Evolutionary conservation across 148 eudicot genomes (phyloP).

Genomic region (Vaccinium corymbosum): DNA sequence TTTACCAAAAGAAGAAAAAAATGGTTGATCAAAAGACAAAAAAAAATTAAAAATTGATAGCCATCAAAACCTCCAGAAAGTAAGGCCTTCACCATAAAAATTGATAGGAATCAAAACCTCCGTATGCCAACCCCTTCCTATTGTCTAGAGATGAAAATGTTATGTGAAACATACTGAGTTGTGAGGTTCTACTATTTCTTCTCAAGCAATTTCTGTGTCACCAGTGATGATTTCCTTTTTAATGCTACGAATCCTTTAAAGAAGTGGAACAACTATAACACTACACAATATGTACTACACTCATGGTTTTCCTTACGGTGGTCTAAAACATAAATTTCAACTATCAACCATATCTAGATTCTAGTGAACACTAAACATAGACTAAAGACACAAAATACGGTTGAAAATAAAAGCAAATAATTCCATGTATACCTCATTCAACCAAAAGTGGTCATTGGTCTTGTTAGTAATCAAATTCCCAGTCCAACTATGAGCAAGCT

Average conservation of each 20-base stretch:
- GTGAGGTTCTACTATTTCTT: not conserved
- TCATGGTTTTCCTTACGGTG: not conserved
- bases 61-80: not conserved
- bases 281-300: not conserved
- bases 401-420: not conserved
- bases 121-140: not conserved
- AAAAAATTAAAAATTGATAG: not conserved
- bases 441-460: slow-evolving; percentile 94
- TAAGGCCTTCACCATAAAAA: not conserved
- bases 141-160: not conserved
- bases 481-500: slow-evolving; percentile 99
- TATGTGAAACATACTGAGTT: not conserved
- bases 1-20: not conserved
- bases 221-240: not conserved
- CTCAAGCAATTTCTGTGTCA: not conserved
- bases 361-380: too few species aligned
- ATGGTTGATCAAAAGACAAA: not conserved
- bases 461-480: slow-evolving; percentile 94
- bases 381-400: not conserved
- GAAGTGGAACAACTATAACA: not conserved
- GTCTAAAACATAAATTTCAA: not conserved
- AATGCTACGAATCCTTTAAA: not conserved
- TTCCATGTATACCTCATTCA: slow-evolving; percentile 71
- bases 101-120: not conserved
- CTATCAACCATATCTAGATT: not conserved